phyloP scores from a whole-genome alignment of 305 asterid species.

The Fraxinus greggii region DNA sequence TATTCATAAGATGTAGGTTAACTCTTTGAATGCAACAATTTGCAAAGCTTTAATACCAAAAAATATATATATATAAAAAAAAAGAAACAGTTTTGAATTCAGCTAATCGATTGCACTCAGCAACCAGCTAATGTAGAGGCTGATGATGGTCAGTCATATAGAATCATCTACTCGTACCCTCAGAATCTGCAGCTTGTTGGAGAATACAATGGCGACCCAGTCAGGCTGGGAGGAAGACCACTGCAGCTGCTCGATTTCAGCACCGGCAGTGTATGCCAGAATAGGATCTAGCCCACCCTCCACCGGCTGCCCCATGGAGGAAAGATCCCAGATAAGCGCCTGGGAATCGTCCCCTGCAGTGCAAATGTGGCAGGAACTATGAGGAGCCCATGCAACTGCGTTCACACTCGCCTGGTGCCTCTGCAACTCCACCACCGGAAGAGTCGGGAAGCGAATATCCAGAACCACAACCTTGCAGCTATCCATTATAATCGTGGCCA shows the following conservation, averaged over 20 bases:
- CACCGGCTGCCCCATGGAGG: conserved; percentile 86
- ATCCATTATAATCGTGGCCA: conserved; percentile 90
- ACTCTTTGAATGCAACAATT: not conserved
- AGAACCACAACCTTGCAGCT: conserved; percentile 82
- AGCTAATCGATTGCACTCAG: conserved; percentile 23
- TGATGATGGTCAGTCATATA: conserved; percentile 33
- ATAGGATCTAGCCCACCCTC: conserved; percentile 96
- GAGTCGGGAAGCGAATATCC: conserved; percentile 80
- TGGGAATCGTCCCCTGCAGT: conserved; percentile 94
- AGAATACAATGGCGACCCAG: conserved; percentile 93
- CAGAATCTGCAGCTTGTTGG: conserved; percentile 91
- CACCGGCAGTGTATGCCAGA: conserved; percentile 85
- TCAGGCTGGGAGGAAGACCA: conserved; percentile 97
- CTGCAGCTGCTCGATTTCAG: conserved; percentile 94
- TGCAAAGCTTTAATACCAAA: not conserved
- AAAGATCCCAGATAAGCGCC: conserved; percentile 91
- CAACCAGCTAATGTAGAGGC: conserved; percentile 31
- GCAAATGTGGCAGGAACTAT: conserved; percentile 91
- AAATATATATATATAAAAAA: not conserved
- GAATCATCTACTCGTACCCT: conserved; percentile 64
- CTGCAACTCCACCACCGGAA: conserved; percentile 87
- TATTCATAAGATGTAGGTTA: not conserved
- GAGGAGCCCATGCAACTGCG: conserved; percentile 96
- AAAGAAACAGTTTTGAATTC: conserved; percentile 10
- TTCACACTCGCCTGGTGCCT: conserved; percentile 93